Conservation (phyloP, 1,284 basidiomycete genomes). For the Leccinum subatratum region DNA sequence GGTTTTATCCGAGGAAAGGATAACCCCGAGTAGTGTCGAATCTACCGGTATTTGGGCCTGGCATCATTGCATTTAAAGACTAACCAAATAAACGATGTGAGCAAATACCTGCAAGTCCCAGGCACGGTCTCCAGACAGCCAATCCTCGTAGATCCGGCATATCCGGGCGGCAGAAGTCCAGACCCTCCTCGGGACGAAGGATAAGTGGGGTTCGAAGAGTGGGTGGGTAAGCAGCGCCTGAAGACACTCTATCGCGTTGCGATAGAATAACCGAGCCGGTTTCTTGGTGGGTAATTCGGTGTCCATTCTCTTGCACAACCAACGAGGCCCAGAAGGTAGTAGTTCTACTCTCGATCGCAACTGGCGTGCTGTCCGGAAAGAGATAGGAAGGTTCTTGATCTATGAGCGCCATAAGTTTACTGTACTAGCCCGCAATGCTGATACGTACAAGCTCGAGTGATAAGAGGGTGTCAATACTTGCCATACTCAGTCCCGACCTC, state of each 20-base stretch:
- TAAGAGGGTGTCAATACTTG: neutral
- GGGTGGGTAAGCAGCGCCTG: neutral
- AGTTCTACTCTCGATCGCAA: neutral
- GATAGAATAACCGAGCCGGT: neutral
- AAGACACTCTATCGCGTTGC: neutral
- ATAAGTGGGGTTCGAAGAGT: neutral
- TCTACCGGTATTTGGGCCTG: neutral
- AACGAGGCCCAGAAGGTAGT: neutral
- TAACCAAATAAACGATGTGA: neutral
- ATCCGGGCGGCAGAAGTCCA: neutral
- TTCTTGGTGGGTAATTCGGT: neutral
- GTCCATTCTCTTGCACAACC: neutral
- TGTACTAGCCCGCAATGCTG: neutral
- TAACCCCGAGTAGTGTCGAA: neutral
- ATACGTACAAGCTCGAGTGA: neutral
- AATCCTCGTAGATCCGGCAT: neutral
- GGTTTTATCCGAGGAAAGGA: neutral
- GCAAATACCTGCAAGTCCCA: neutral
- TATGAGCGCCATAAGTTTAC: neutral
- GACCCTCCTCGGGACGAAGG: neutral
- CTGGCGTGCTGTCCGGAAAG: neutral
- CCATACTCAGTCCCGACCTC: neutral
- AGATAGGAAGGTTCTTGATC: neutral
- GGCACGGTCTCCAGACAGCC: neutral
- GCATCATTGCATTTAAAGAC: neutral